A percentile compares a stretch with the other conserved stretches of the same genome.
These are phyloP conservation scores for Mallotus repandus DNA, from an alignment of 441 rosid species.

Conservation along the genomic window DNA sequence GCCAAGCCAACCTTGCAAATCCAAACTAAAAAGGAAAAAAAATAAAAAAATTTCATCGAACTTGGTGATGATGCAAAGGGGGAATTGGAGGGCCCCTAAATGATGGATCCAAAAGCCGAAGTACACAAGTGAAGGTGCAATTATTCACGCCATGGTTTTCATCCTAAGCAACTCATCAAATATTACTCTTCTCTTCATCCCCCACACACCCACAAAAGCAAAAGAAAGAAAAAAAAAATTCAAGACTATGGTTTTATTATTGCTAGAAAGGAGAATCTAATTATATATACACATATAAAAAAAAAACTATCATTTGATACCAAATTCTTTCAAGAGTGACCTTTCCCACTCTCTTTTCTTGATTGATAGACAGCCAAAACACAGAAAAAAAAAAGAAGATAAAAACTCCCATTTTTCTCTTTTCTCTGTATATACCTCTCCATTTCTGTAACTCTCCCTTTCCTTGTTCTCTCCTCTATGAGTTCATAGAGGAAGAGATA, in stretches of 20 bases:
- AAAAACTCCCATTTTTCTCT: conserved; percentile 14
- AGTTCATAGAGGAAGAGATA: conserved; percentile 20
- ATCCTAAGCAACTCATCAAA: conserved; percentile 37
- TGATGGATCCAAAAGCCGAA: conserved; percentile 72
- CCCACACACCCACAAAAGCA: conserved; percentile 8
- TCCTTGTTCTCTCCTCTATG: conserved; percentile 24
- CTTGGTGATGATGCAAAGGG: conserved; percentile 22
- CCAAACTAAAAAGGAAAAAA: conserved; percentile 12
- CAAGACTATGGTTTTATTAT: neutral
- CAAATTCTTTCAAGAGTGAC: conserved; percentile 19
- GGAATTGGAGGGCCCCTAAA: conserved; percentile 41
- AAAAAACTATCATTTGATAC: conserved; percentile 28
- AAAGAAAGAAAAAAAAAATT: conserved; percentile 16
- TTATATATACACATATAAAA: neutral
- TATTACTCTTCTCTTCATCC: conserved; percentile 10
- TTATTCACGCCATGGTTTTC: conserved; percentile 75
- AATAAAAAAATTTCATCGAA: conserved; percentile 35
- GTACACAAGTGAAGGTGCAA: conserved; percentile 64
- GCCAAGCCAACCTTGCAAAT: conserved; percentile 22
- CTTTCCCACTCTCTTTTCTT: conserved; percentile 7
- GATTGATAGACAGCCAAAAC: neutral
- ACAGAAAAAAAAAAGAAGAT: neutral
- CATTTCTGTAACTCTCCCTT: conserved; percentile 16
- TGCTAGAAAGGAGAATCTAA: neutral
- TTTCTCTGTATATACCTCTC: conserved; percentile 11